Base-by-base conservation (phyloP, 805 yeast genomes). In the Candida coquimbonensis region DNA sequence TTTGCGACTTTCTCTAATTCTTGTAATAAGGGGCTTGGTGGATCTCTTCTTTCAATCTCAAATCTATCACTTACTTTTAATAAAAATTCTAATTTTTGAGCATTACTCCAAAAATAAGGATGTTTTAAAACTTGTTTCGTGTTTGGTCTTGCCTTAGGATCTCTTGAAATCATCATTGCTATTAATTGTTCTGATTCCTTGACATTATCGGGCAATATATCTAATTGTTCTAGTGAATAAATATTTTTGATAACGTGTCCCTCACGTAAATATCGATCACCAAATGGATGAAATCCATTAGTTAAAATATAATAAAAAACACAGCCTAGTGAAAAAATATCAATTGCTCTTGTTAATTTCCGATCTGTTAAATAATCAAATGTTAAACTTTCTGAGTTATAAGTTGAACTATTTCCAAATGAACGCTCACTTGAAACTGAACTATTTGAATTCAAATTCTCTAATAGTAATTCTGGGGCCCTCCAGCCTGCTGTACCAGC, bases 401-500 rank as follows among this genome's bases (percentile, higher is more conserved):
- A 43, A n/a, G 46, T 36, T 9, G 50, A 43, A 3, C n/a, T 7
- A 13, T 21, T 21, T 6, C 49, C 38, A 19, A 46, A 44, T 2
- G 64, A 56, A 32, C 54, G 54, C 4, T 58, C 62, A 50, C 54
- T 57, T 42, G 29, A 45, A 13, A 46, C 37, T n/a, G 53, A 49
- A 31, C 46, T 26, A 12, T 49, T 43, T 32, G 43, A 43, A 42
- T 50, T 49, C 8, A 53, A 44, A 21, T 63, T 71, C 38, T 72
- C 77, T 24, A 75, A 62, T 34, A 87, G 65, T 32, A 87, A 63
- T 57, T 93, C 99, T 0, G 99, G 99, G 0, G 99, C 98, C 55
- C 97, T 76, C 99, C 99, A 93, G 4, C 99, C 99, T 4, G 93
- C 78, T 0, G 99, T 93, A 2, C 99, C 99, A 0, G 97, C 96